phyloP scores from a whole-genome alignment of 1,284 basidiomycete genomes.

The Ganoderma lingzhi region DNA sequence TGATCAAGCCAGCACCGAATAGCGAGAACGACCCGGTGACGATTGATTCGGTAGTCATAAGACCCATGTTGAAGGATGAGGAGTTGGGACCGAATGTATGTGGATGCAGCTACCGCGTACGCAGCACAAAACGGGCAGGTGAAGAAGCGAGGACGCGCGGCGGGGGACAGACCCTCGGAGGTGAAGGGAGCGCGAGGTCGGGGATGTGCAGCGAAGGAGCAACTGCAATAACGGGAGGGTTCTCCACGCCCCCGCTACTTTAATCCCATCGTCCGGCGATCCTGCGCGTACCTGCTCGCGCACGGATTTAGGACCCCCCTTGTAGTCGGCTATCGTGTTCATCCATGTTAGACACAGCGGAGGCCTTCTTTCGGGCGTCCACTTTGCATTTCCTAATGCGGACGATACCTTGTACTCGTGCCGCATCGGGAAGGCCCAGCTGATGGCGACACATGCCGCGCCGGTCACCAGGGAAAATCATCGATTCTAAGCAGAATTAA shows the following conservation, averaged over 20 bases:
- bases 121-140: conserved; percentile 24
- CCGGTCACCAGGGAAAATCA: conserved; percentile 21
- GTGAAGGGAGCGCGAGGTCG: conserved; percentile 3
- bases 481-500: conserved; percentile 23
- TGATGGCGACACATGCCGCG: conserved; percentile 25
- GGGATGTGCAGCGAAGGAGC: conserved; percentile 32
- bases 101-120: conserved; percentile 24
- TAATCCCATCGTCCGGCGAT: conserved; percentile 18
- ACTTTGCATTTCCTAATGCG: conserved; percentile 32
- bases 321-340: conserved; percentile 39
- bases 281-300: conserved; percentile 29
- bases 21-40: conserved; percentile 32
- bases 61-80: conserved; percentile 21
- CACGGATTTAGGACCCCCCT: conserved; percentile 47
- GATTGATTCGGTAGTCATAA: conserved; percentile 19
- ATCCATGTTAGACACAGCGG: conserved; percentile 16
- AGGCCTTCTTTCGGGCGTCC: conserved; percentile 27
- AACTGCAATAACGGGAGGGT: conserved; percentile 28
- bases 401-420: conserved; percentile 33
- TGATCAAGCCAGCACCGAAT: conserved; percentile 28
- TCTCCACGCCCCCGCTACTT: conserved; percentile 22
- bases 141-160: conserved; percentile 7
- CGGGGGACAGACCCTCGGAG: conserved; percentile 14
- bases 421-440: conserved; percentile 18
- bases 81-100: neutral